These are phyloP conservation scores for Pseudohalonectria lignicola DNA, from an alignment of 2,329 filamentous ascomycete genomes.

Conservation along the genomic window DNA sequence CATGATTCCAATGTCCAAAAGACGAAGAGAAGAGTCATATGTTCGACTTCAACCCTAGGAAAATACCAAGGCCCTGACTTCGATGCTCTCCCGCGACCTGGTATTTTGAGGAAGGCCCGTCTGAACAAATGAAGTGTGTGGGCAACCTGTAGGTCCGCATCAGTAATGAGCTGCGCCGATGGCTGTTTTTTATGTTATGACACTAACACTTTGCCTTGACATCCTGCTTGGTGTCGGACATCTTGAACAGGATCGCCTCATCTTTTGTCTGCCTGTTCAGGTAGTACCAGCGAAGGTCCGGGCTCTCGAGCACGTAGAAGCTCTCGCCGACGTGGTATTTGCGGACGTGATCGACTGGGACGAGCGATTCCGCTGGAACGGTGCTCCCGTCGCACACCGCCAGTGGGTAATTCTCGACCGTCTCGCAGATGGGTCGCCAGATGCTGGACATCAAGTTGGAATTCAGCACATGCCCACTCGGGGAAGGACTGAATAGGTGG, in stretches of 20 bases:
- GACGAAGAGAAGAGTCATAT: too few relatives aligned
- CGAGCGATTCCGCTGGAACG: not conserved
- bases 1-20: too few relatives aligned
- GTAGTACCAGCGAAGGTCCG: slow-evolving; percentile 3
- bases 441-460: not conserved
- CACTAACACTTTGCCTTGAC: slow-evolving; percentile 4
- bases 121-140: not conserved
- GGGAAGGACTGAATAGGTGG: not conserved
- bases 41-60: not conserved
- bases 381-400: slow-evolving; percentile 5
- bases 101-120: not conserved
- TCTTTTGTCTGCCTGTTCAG: slow-evolving; percentile 3
- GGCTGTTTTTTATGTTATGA: too few relatives aligned
- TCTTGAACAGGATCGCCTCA: slow-evolving; percentile 4
- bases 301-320: slow-evolving; percentile 1
- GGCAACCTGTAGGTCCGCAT: not conserved
- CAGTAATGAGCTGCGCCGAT: too few relatives aligned
- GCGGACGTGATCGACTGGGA: slow-evolving; percentile 2
- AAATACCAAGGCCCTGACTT: not conserved
- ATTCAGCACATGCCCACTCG: not conserved
- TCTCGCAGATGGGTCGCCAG: slow-evolving; percentile 3
- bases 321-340: slow-evolving; percentile 3
- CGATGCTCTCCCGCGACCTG: not conserved
- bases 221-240: not conserved
- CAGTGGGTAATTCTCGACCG: slow-evolving; percentile 1